Evolutionary conservation across 768 basidiomycete genomes (phyloP).

Genomic region (Lactarius tabidus): DNA sequence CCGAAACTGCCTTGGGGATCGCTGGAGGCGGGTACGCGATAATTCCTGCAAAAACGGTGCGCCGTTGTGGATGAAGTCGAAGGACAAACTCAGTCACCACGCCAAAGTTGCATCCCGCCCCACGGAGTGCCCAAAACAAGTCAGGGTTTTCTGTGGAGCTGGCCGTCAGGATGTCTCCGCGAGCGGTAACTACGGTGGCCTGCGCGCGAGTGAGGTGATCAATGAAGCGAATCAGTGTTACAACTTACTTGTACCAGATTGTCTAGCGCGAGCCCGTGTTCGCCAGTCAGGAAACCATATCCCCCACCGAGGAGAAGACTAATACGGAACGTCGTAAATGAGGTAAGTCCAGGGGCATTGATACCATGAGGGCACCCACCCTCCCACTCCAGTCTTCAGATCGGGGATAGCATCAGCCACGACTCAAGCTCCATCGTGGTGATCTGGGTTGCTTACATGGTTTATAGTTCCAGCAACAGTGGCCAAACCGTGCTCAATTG

Average conservation of each 20-base stretch:
- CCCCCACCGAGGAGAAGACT: constrained; percentile 27
- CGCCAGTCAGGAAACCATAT: constrained; percentile 20
- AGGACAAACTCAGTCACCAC: constrained; percentile 51
- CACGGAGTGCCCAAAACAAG: constrained; percentile 48
- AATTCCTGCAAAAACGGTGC: constrained; percentile 29
- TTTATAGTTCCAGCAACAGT: constrained; percentile 48
- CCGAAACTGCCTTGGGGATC: not conserved
- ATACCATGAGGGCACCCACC: constrained; percentile 16
- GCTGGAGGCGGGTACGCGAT: constrained; percentile 1
- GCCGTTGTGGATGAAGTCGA: constrained; percentile 30
- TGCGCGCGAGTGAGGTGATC: constrained; percentile 19
- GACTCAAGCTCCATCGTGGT: not conserved
- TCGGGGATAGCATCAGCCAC: not conserved
- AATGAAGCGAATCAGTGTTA: constrained; percentile 26
- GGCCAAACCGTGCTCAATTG: constrained; percentile 44
- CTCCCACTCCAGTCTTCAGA: constrained; percentile 28
- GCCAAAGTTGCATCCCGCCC: constrained; percentile 50
- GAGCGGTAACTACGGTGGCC: constrained; percentile 42
- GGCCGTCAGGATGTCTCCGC: constrained; percentile 37
- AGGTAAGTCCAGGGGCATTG: not conserved
- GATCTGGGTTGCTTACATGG: constrained; percentile 34
- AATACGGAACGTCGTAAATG: not conserved
- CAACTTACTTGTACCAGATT: constrained; percentile 36
- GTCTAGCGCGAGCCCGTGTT: constrained; percentile 42
- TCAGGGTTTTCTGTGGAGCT: constrained; percentile 32